A percentile compares a stretch with the other conserved stretches of the same genome.
These are phyloP conservation scores for Sideroxylon spinosum DNA, from an alignment of 179 eudicot genomes.

Conservation along the genomic window DNA sequence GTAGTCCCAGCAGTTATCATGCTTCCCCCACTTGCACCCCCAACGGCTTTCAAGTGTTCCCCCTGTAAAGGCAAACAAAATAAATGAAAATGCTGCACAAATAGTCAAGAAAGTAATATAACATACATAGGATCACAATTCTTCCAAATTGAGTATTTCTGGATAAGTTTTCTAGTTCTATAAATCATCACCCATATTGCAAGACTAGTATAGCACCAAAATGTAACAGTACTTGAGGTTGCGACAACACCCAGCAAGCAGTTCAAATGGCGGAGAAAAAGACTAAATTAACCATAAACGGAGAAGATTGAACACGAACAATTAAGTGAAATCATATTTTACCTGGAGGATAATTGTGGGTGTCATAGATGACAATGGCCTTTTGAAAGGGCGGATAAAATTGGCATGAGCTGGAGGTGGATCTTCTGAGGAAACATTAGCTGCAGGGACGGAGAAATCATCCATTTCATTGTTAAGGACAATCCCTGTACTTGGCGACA, in stretches of 20 bases:
- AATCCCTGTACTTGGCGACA: constrained; percentile 22
- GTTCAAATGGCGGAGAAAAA: too few relatives aligned
- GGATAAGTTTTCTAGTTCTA: too few relatives aligned
- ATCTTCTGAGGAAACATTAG: neutral
- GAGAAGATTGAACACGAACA: neutral
- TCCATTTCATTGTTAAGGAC: constrained; percentile 26
- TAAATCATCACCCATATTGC: too few relatives aligned
- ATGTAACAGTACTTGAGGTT: too few relatives aligned
- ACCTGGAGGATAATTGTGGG: constrained; percentile 19
- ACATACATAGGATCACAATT: neutral
- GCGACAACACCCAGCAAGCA: too few relatives aligned
- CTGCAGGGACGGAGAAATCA: constrained; percentile 22
- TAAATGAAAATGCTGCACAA: neutral
- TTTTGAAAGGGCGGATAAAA: constrained; percentile 19
- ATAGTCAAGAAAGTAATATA: neutral
- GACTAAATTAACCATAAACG: neutral
- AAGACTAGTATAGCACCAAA: too few relatives aligned
- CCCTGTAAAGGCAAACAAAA: constrained; percentile 10
- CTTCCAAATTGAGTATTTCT: too few relatives aligned
- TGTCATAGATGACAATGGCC: constrained; percentile 24
- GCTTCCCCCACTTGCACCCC: constrained; percentile 34
- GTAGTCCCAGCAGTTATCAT: constrained; percentile 26
- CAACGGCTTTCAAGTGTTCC: constrained; percentile 14
- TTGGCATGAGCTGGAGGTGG: constrained; percentile 21
- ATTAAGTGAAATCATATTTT: neutral